Evolutionary conservation across 768 basidiomycete genomes (phyloP).

Genomic region (Tulasnella calospora): DNA sequence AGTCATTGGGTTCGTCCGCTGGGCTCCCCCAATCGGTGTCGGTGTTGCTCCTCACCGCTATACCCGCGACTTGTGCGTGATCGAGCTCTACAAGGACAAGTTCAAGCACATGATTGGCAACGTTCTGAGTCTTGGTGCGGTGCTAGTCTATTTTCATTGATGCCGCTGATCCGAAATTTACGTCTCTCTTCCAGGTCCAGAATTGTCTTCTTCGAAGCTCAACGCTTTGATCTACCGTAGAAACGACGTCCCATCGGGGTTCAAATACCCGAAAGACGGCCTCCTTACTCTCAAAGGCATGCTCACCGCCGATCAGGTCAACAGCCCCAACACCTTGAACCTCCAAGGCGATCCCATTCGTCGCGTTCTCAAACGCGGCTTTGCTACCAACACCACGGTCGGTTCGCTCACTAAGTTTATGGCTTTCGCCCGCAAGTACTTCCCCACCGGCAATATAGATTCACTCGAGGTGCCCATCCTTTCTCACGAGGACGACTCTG

Average conservation of each 20-base stretch:
- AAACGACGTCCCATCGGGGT: slow-evolving; percentile 29
- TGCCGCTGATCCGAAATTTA: neutral
- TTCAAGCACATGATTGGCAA: slow-evolving; percentile 31
- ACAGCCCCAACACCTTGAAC: slow-evolving; percentile 32
- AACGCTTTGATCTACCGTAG: neutral
- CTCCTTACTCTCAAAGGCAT: slow-evolving; percentile 32
- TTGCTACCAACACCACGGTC: slow-evolving; percentile 32
- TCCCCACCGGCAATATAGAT: slow-evolving; percentile 26
- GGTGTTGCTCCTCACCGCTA: slow-evolving; percentile 35
- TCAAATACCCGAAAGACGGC: slow-evolving; percentile 34
- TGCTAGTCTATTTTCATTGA: neutral
- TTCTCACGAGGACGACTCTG: neutral
- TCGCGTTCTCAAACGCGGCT: slow-evolving; percentile 34
- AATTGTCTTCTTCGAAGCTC: neutral
- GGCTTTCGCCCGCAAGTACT: slow-evolving; percentile 32
- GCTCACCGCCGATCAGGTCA: slow-evolving; percentile 31
- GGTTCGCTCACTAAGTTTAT: slow-evolving; percentile 32
- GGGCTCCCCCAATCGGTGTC: slow-evolving; percentile 39
- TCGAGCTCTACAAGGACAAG: slow-evolving; percentile 33
- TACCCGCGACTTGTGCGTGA: slow-evolving; percentile 32
- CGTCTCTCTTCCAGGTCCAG: slow-evolving; percentile 22
- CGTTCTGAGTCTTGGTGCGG: slow-evolving; percentile 29
- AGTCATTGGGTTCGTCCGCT: slow-evolving; percentile 40
- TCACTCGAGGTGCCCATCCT: slow-evolving; percentile 16
- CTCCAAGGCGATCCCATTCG: slow-evolving; percentile 32